A percentile compares a stretch with the other conserved stretches of the same genome.
phyloP scores from a whole-genome alignment of 2,329 filamentous ascomycete species.

The Paracoccidioides lutzii region DNA sequence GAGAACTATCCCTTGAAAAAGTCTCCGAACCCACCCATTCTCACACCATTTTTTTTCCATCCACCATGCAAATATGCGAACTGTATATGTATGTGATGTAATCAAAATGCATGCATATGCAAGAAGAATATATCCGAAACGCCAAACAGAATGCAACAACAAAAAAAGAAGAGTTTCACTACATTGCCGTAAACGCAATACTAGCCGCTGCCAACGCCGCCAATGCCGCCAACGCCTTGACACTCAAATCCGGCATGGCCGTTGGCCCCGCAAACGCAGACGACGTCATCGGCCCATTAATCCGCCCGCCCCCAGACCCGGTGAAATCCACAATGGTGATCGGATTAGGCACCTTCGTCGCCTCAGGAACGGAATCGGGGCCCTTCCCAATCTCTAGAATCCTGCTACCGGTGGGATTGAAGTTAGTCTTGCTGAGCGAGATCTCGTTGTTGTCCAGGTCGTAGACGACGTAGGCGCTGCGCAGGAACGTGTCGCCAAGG shows the following conservation, averaged over 20 bases:
- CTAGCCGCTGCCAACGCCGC: constrained; percentile 9
- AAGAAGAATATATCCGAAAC: not conserved
- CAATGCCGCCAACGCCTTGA: constrained; percentile 6
- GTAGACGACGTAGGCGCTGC: constrained; percentile 64
- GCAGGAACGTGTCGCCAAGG: constrained; percentile 61
- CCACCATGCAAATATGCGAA: no score
- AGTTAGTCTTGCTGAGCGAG: constrained; percentile 54
- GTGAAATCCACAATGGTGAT: constrained; percentile 12
- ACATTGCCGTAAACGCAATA: constrained; percentile 10
- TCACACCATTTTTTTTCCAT: no score
- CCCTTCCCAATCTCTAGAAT: constrained; percentile 42
- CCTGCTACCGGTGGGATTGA: constrained; percentile 40
- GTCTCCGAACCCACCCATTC: no score
- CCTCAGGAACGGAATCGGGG: constrained; percentile 36
- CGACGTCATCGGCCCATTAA: constrained; percentile 5
- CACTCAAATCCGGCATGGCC: constrained; percentile 5
- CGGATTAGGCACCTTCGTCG: constrained; percentile 23
- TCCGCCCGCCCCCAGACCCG: constrained; percentile 8
- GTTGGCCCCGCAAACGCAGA: constrained; percentile 4
- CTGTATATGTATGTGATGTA: no score
- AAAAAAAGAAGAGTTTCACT: not conserved
- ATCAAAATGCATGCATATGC: no score
- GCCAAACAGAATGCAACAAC: no score
- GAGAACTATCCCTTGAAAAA: no score
- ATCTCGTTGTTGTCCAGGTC: constrained; percentile 61